Evolutionary conservation across 1,284 basidiomycete species (phyloP).

Genomic region (Fomes fomentarius): DNA sequence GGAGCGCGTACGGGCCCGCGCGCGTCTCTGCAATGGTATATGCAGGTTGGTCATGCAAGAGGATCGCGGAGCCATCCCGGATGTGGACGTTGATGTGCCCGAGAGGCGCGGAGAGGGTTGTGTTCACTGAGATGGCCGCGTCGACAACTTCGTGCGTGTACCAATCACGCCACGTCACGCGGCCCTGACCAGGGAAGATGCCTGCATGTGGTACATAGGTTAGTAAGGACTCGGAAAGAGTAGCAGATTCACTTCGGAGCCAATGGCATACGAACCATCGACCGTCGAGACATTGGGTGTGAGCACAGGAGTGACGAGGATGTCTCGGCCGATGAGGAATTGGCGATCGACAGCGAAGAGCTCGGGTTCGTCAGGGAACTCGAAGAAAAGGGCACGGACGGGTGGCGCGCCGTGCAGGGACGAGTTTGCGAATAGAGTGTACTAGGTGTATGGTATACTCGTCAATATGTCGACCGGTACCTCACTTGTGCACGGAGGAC

Average conservation of each 20-base stretch:
- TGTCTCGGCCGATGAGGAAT: conserved; percentile 69
- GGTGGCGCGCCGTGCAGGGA: conserved; percentile 67
- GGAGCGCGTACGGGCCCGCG: conserved; percentile 53
- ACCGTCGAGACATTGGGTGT: conserved; percentile 59
- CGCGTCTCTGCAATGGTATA: conserved; percentile 65
- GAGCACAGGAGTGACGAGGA: conserved; percentile 78
- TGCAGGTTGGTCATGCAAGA: conserved; percentile 55
- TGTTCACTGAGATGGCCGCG: conserved; percentile 40
- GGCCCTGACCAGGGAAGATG: conserved; percentile 64
- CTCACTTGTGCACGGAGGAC: neutral
- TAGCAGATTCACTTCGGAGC: neutral
- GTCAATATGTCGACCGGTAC: too few relatives aligned
- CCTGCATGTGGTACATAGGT: conserved; percentile 36
- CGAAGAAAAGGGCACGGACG: conserved; percentile 74
- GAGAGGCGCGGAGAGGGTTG: conserved; percentile 59
- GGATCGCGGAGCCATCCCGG: conserved; percentile 59
- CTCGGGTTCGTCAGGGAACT: conserved; percentile 72
- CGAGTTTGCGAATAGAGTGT: conserved; percentile 75
- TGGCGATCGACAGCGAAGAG: conserved; percentile 68
- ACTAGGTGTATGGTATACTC: conserved; percentile 48
- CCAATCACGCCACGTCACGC: conserved; percentile 74
- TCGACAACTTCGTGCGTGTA: conserved; percentile 65
- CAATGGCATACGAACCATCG: conserved; percentile 40
- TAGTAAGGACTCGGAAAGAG: neutral
- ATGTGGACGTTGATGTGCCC: conserved; percentile 74